phyloP scores from a whole-genome alignment of 2,329 filamentous ascomycete species.

The Daldinia eschscholtzii region DNA sequence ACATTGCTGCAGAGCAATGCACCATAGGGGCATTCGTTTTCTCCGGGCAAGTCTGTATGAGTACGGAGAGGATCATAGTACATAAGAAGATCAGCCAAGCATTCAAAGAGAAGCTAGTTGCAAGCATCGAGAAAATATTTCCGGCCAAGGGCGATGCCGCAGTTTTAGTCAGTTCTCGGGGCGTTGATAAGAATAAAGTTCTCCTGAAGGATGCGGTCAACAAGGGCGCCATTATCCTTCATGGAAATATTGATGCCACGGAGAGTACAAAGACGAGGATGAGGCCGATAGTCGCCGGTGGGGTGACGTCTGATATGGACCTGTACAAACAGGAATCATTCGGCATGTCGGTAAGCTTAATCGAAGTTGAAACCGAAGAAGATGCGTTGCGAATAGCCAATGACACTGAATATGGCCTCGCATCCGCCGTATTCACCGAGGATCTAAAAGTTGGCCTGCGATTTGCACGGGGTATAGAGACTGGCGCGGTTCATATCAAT shows the following conservation, averaged over 20 bases:
- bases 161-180: slow-evolving; percentile 48
- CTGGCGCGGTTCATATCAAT: slow-evolving; percentile 64
- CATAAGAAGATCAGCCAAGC: slow-evolving; percentile 65
- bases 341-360: slow-evolving; percentile 72
- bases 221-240: slow-evolving; percentile 69
- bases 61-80: slow-evolving; percentile 75
- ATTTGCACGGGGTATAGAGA: slow-evolving; percentile 67
- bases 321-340: slow-evolving; percentile 76
- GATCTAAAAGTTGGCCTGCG: slow-evolving; percentile 67
- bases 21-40: slow-evolving; percentile 72
- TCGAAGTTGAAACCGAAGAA: slow-evolving; percentile 70
- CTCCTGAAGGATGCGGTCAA: slow-evolving; percentile 67
- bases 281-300: slow-evolving; percentile 70
- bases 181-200: slow-evolving; percentile 50
- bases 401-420: slow-evolving; percentile 77
- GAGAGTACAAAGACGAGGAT: slow-evolving; percentile 59
- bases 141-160: slow-evolving; percentile 46
- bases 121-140: slow-evolving; percentile 46
- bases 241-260: slow-evolving; percentile 59
- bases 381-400: slow-evolving; percentile 75
- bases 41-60: slow-evolving; percentile 77
- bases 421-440: slow-evolving; percentile 73
- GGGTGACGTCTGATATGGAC: slow-evolving; percentile 74
- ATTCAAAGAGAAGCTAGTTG: slow-evolving; percentile 59
- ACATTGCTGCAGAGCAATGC: slow-evolving; percentile 70